A percentile compares a stretch with the other conserved stretches of the same genome.
Evolutionary conservation across 768 basidiomycete genomes (phyloP).

Genomic region (Hirschioporus abietinus): DNA sequence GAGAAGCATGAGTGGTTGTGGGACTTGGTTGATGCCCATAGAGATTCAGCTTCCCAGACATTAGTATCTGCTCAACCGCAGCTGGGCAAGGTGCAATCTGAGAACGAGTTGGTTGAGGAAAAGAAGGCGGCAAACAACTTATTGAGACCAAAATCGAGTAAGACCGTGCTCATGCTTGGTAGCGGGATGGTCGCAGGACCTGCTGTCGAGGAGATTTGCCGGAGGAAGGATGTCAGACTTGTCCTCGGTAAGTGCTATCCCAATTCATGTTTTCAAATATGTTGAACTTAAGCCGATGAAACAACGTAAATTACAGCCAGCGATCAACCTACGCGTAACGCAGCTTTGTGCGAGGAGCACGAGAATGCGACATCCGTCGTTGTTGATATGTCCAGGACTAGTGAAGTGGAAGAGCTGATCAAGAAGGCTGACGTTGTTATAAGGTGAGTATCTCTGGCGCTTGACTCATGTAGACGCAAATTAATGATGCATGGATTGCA

Average conservation of each 20-base stretch:
- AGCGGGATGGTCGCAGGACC: constrained; percentile 97
- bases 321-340: constrained; percentile 58
- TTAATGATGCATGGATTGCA: constrained; percentile 4
- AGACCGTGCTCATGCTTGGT: constrained; percentile 76
- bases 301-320: constrained; percentile 46
- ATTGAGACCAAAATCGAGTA: constrained; percentile 18
- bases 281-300: not conserved
- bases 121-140: not conserved
- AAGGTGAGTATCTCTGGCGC: constrained; percentile 46
- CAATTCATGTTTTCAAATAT: not conserved
- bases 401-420: constrained; percentile 47
- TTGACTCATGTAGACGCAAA: not conserved
- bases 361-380: constrained; percentile 49
- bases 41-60: not conserved
- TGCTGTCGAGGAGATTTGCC: constrained; percentile 69
- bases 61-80: not conserved
- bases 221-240: constrained; percentile 57
- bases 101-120: not conserved
- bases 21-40: constrained; percentile 34
- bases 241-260: constrained; percentile 59
- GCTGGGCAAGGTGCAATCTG: not conserved
- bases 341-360: constrained; percentile 34
- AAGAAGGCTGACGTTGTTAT: constrained; percentile 71
- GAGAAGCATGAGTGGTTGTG: constrained; percentile 55
- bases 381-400: constrained; percentile 52